Evolutionary conservation across 805 yeast genomes (phyloP), one percentile per base, ranked within the genome.

Genomic region (Isabelozyma pseudorhagii): DNA sequence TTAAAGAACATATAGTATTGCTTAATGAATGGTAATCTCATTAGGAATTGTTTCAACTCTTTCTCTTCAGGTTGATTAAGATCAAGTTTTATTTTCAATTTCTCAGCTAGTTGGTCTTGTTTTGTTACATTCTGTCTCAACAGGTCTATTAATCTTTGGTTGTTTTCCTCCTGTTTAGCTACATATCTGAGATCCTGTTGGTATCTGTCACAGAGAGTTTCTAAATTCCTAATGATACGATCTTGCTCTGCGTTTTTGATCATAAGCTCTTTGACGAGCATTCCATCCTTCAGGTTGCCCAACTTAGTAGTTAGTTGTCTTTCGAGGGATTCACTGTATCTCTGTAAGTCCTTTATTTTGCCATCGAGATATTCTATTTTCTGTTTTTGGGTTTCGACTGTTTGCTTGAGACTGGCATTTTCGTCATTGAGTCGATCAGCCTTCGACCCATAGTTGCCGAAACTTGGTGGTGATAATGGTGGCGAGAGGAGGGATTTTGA

Each of bases 21-120:
- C 45, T 62, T 65, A 11, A 69, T 46, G 40, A 68, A 55, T 3
- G 75, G 75, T 21, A 70, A 47, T 27, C 59, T 61, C 8, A 46
- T 38, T 7, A 67, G 6, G 36, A 68, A 57, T 11, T 45, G 44
- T n/a, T 54, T 53, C 9, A 63, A 38, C 17, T 46, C 43, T 14
- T 41, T 29, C n/a, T 38, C 31, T 15, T 49, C 38, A 25, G 13
- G 43, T 10, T 36, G 13, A 4, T 47, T 45, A 17, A 55, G 34
- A 8, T 52, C 44, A 18, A 66, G 49, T 31, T 59, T 62, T 29
- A 15, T 3, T 41, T 55, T 57, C 10, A 66, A 43, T 1, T 42
- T 49, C 5, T 45, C 44, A 10, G 65, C 57, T 8, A 67, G 42
- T 25, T 49, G 42, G 28, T 62, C 62, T 55, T 67, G 72, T 41